These are phyloP conservation scores for Baorangia bicolor DNA, from an alignment of 768 basidiomycete species.

Conservation along the genomic window DNA sequence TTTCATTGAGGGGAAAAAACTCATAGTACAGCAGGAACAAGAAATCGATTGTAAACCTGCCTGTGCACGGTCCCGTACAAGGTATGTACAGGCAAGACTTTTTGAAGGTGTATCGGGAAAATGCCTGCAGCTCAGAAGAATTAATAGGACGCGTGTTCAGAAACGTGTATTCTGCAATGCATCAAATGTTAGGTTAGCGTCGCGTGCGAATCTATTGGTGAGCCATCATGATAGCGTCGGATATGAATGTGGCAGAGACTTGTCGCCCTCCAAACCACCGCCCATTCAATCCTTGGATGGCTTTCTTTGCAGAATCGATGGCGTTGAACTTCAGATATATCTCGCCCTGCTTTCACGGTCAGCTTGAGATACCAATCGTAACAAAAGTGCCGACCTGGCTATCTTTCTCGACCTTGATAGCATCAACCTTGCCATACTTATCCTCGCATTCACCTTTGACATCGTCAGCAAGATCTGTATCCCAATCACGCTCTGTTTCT, in stretches of 20 bases:
- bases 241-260: constrained; percentile 84
- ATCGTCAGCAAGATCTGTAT: constrained; percentile 93
- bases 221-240: constrained; percentile 92
- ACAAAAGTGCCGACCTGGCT: constrained; percentile 65
- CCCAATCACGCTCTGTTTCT: constrained; percentile 96
- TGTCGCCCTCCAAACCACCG: constrained; percentile 96
- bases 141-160: constrained; percentile 25
- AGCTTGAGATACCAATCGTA: background rate
- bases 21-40: constrained; percentile 29
- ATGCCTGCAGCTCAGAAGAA: constrained; percentile 33
- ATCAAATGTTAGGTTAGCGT: constrained; percentile 28
- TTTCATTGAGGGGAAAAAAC: constrained; percentile 34
- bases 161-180: constrained; percentile 30
- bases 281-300: constrained; percentile 88
- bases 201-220: constrained; percentile 54
- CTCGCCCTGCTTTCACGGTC: constrained; percentile 66
- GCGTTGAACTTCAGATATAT: constrained; percentile 92
- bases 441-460: constrained; percentile 91
- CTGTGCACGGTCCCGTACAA: constrained; percentile 34
- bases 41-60: constrained; percentile 39
- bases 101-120: constrained; percentile 32
- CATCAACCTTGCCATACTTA: constrained; percentile 85
- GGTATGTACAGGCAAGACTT: constrained; percentile 31
- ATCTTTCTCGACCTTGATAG: constrained; percentile 92
- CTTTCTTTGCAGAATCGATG: constrained; percentile 77